Base-by-base conservation (phyloP, 805 yeast genomes). In the Myxozyma kluyveri region DNA sequence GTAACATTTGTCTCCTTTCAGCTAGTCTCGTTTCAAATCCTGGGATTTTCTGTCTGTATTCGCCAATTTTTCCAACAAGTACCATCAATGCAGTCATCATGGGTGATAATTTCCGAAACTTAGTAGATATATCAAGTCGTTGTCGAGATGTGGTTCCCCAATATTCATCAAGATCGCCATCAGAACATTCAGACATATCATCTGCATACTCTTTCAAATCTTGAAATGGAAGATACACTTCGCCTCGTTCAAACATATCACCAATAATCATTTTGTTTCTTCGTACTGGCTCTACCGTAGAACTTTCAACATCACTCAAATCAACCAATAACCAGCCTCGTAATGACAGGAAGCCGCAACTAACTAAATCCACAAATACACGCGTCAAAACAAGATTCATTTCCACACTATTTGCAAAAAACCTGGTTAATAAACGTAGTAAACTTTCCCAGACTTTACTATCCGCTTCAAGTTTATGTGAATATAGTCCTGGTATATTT, bases 351-450 rank as follows among this genome's bases (percentile, higher is more conserved):
- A 60, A 63, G 7, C 62, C 57, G 31, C 59, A 58, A n/a, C 54
- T 35, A 1, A 57, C 61, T 17, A 65, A 45, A 17, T 65, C 66
- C 17, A 57, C 42, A 17, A 65, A 19, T 5, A 62, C 52, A 12
- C 59, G 56, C 1, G 67, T 63, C 19, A 65, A 49, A 4, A 56
- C 56, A 32, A 65, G 43, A 45, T 65, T 65, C 23, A 62, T 50
- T n/a, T 65, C 65, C 21, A 56, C 56, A 12, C 61, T 39, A 50
- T 65, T 65, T 10, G 61, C 57, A 35, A 57, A 65, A 42, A 60
- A 65, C 17, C 27, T 26, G 2, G 49, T 17, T 2, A 60, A 31
- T 27, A 57, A 42, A 4, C 42, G 39, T 2, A 50, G 29, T 3
- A 59, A 26, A 21, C 42, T 38, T 7, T 32, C 39, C 50, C 59